Base-by-base conservation (phyloP, 768 basidiomycete genomes). In the Trametes cinnabarina region DNA sequence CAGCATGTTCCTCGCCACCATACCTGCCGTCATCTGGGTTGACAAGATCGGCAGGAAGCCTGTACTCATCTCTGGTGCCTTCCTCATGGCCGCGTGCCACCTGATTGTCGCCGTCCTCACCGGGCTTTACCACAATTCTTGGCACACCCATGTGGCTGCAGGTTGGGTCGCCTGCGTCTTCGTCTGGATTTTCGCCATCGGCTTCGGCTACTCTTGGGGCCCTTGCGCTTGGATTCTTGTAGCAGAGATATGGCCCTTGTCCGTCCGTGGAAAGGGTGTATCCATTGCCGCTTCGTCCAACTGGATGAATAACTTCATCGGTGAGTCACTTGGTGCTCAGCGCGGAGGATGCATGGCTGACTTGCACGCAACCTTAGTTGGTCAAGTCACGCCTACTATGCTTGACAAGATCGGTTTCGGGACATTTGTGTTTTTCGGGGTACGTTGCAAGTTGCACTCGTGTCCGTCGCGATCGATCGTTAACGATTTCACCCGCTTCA, bases 251-350 rank as follows among this genome's bases (percentile, higher is more conserved):
- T 87, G 83, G 83, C 85, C 86, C 14, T 68, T 89, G 64, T 84
- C 82, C 58, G 81, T 89, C 57, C 83, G 88, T 55, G 85, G 87
- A 51, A 90, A 90, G 73, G 88, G 87, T 42, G 71, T 90, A 58
- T 86, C 86, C 3, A 87, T 92, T 62, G 84, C 85, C 3, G 83
- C 86, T 4, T 89, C 86, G 7, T 84, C 85, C 14, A 90, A 90
- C 74, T 90, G 86, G 85, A 87, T 88, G 86, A 87, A 88, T 69
- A 88, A 87, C 67, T 88, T 87, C 69, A 88, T 88, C 63, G 82
- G 81, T 82, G 57, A 55, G 79, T 65, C 19, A n/a, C 25, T 39
- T 10, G 11, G 3, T 14, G 23, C 4, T 12, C 14, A 25, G 51
- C 19, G 26, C 12, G 17, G 7, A 7, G 15, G 37, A 39, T 17